Percentiles rank a stretch among this genome's conserved stretches.
phyloP scores from a whole-genome alignment of 2,329 filamentous ascomycete species.

The Elsinoe fawcettii region DNA sequence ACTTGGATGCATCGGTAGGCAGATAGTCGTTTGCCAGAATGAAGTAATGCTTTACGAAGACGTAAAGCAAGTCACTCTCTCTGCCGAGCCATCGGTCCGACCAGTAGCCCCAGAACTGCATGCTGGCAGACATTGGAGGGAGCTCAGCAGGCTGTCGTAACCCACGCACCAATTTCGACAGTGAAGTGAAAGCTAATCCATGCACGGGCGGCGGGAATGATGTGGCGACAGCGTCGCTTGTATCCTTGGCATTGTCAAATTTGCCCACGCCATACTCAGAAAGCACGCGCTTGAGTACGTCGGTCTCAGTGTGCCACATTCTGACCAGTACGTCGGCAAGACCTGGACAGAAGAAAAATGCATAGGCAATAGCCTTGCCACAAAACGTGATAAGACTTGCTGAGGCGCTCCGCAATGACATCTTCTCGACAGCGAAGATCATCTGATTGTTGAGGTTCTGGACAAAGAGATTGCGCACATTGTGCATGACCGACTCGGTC shows the following conservation, averaged over 20 bases:
- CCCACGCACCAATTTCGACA: slow-evolving; percentile 51
- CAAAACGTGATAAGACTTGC: slow-evolving; percentile 68
- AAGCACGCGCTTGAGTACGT: slow-evolving; percentile 62
- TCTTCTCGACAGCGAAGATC: slow-evolving; percentile 78
- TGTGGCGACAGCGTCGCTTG: slow-evolving; percentile 56
- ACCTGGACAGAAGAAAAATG: slow-evolving; percentile 85
- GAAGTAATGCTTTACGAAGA: slow-evolving; percentile 84
- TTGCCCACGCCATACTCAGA: slow-evolving; percentile 56
- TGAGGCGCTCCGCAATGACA: slow-evolving; percentile 68
- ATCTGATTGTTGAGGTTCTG: slow-evolving; percentile 77
- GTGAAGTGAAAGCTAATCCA: slow-evolving; percentile 53
- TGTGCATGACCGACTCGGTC: slow-evolving; percentile 72
- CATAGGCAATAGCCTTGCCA: slow-evolving; percentile 84
- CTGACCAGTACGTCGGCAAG: slow-evolving; percentile 76
- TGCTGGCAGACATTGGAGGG: slow-evolving; percentile 60
- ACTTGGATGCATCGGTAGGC: slow-evolving; percentile 40
- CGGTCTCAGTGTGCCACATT: slow-evolving; percentile 66
- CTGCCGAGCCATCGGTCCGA: slow-evolving; percentile 75
- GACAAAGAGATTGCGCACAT: slow-evolving; percentile 78
- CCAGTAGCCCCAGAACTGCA: slow-evolving; percentile 84
- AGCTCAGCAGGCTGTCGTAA: slow-evolving; percentile 59
- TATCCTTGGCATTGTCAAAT: slow-evolving; percentile 42
- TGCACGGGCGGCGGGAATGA: slow-evolving; percentile 63
- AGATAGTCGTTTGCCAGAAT: slow-evolving; percentile 62
- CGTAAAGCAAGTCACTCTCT: slow-evolving; percentile 84